Evolutionary conservation across 192 early-diverging fungal genomes (phyloP), one percentile per base, ranked within the genome.

Genomic region (Gigaspora rosea): DNA sequence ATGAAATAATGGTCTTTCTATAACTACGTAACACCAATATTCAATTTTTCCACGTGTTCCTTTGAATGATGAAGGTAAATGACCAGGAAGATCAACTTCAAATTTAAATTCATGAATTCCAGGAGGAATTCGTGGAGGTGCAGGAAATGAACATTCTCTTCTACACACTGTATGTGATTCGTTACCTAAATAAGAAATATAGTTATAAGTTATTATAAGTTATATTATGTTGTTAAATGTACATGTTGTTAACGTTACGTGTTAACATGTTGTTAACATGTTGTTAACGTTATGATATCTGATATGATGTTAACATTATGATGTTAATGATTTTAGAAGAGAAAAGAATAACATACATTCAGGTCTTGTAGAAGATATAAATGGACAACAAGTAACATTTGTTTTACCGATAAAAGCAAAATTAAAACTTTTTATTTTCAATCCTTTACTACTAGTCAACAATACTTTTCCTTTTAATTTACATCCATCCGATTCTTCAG

Each of bases 11-110:
- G 82, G 78, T 4, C 82, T 71, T n/a, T 71, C 63, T 11, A 83
- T 15, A 33, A 27, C 12, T n/a, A 73, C 67, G 5, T 54, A n/a
- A 22, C 80, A 58, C 20, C 57, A 78, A 51, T 83, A 83, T 20
- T 74, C 63, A 22, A 83, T 77, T 47, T 81, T 78, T n/a, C 82
- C 82, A 54, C 71, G 77, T 71, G 78, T 79, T 9, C 80, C 80
- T 18, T 71, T 50, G 56, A 79, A 83, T 4, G 77, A 76, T 16
- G 80, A 61, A 22, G 82, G 82, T 50, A 83, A 48, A 32, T 64
- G 2, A 16, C 65, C 65, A 9, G 65, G 65, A n/a, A 67, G 46
- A 48, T 67, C 65, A 12, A 67, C 33, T 67, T 67, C 65, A 67
- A 67, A 67, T 20, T 67, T 18, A 48, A 36, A 67, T 67, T 67